Base-by-base conservation (phyloP, 2,329 filamentous ascomycete species). In the Chrysoporthe cubensis region DNA sequence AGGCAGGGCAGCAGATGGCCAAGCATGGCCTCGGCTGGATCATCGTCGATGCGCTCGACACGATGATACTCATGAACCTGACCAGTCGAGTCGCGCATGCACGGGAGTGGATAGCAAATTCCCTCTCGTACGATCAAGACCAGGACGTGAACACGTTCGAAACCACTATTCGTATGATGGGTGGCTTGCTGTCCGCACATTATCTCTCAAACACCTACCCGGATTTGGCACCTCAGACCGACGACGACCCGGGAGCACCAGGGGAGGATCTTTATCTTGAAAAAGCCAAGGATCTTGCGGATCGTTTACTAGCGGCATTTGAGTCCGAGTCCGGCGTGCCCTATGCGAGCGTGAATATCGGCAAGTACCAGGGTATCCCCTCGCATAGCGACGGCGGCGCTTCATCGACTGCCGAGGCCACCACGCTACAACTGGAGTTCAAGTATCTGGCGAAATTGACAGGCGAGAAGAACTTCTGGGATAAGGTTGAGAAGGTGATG, bases 121-220 rank as follows among this genome's bases (percentile, higher is more conserved):
- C 89, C 8, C 80, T 98, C 71, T 90, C 89, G 13, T 98, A 96
- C 80, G 90, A 97, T 69, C 93, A 97, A 78, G 86, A 97, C 74
- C 94, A 97, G 77, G 93, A 97, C 77, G 95, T 99, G 66, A 98
- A 94, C 78, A 97, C 94, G 0, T 99, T 98, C 74, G 96, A 99
- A 81, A 98, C 95, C 8, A 98, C 95, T 0, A 98, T 98, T 74
- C 91, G 96, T 64, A 98, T 98, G 94, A 84, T 99, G 62, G 96
- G 96, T 18, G 96, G 96, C 13, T 83, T 99, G 54, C 84, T 99
- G 44, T 94, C 94, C 1, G 96, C 96, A 11, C 94, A 99, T 78
- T 98, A 98, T 78, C 85, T 99, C n/a, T 95, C 94, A 32, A 96
- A 88, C 34, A 86, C 88, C 65, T 95, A 90, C 72, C 93, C 94